Evolutionary conservation across 768 basidiomycete genomes (phyloP), one percentile per base, ranked within the genome.

Genomic region (Lyophyllum atratum): DNA sequence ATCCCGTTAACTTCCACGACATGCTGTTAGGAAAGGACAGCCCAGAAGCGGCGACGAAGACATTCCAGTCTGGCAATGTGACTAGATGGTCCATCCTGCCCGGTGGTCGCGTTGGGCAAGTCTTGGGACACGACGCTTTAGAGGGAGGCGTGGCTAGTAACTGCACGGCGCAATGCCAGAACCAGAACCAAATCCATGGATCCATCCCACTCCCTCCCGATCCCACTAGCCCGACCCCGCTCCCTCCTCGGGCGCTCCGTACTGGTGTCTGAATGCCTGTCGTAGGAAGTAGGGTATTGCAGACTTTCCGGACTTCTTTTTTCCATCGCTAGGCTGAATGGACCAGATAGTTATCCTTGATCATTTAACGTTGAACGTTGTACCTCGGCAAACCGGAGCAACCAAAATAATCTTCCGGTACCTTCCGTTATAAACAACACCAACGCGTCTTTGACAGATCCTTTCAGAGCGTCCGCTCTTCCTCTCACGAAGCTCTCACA

Each of bases 21-120:
- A 52, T 52, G 50, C n/a, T 52, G 19, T 7, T 52, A 3, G 50
- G 50, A 25, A 52, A 52, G 39, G 50, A 52, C 34, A 52, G 50
- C 31, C 50, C 50, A 52, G 50, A 52, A 33, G 50, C 50, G 25
- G 40, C 50, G n/a, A 52, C 50, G 28, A 39, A 40, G 50, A 52
- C 17, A 14, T 52, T 52, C 50, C 50, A 52, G 28, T 52, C 50
- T 5, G 50, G 37, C 19, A 52, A 39, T 37, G 50, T 40, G 37
- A 40, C 50, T 14, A 52, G 40, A n/a, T 52, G 50, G 50, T 52
- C 50, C 21, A 22, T 52, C 3, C 34, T 24, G 21, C 50, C 50
- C 25, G 50, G 50, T 40, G 50, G 50, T 6, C 50, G 50, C 22
- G 50, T 52, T 29, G 50, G 50, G n/a, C 34, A 40, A 28, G 50